Percentiles rank a stretch among this genome's conserved stretches.
These are phyloP conservation scores for Hemisphaericaspora nanyangensis DNA, from an alignment of 805 yeast genomes.

Conservation along the genomic window DNA sequence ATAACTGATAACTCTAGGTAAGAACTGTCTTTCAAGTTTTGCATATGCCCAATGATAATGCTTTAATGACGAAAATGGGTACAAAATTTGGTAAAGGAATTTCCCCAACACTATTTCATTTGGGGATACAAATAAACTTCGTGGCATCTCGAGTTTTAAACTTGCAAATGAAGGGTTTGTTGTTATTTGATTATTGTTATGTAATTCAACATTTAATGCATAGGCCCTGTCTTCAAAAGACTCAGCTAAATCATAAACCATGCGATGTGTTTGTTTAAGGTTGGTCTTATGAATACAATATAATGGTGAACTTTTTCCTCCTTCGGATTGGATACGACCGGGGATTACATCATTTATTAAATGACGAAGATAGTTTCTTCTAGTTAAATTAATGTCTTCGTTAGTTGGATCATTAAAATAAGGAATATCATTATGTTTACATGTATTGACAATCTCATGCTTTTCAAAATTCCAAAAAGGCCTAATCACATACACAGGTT, in stretches of 20 bases:
- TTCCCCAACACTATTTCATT: conserved; percentile 22
- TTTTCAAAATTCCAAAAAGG: conserved; percentile 54
- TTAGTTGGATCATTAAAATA: conserved; percentile 80
- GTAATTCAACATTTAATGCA: conserved; percentile 3
- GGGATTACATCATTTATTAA: conserved; percentile 24
- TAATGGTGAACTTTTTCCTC: background rate
- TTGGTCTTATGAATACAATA: conserved; percentile 8
- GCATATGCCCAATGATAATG: conserved; percentile 40
- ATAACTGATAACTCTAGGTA: conserved; percentile 20
- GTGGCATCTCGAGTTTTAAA: conserved; percentile 11
- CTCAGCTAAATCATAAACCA: conserved; percentile 6
- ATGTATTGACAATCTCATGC: conserved; percentile 41
- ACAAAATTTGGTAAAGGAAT: conserved; percentile 22
- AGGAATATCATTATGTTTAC: conserved; percentile 31
- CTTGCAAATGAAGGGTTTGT: conserved; percentile 1
- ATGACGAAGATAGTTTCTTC: conserved; percentile 53
- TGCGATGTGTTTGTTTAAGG: conserved; percentile 10
- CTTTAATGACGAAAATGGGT: conserved; percentile 27
- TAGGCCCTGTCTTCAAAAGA: conserved; percentile 7
- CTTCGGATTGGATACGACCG: background rate
- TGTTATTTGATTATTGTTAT: background rate
- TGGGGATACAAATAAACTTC: conserved; percentile 5
- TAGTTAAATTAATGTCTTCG: conserved; percentile 47
- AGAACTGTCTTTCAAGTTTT: conserved; percentile 27
- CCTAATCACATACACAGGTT: conserved; percentile 33